Evolutionary conservation across 495 filamentous ascomycete species (phyloP).

Genomic region (Pseudoneurospora amorphoporcata): DNA sequence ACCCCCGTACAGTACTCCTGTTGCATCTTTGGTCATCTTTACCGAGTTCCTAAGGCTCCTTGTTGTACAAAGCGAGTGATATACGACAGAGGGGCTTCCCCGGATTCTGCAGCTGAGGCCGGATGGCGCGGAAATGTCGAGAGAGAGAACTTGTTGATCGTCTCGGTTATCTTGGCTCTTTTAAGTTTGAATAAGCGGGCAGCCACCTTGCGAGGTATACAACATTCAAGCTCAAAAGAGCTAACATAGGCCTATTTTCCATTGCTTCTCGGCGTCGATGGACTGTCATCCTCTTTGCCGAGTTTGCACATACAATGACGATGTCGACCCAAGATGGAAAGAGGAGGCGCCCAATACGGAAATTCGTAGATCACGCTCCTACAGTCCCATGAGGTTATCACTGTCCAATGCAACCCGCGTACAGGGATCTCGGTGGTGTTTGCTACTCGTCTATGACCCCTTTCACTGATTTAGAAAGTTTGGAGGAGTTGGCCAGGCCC

Average conservation of each 20-base stretch:
- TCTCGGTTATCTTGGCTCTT: neutral
- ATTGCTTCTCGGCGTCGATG: neutral
- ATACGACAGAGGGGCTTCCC: neutral
- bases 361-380: neutral
- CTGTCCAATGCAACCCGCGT: neutral
- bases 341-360: neutral
- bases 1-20: neutral
- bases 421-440: neutral
- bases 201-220: neutral
- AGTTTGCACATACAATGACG: neutral
- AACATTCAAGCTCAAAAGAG: neutral
- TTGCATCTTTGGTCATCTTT: neutral
- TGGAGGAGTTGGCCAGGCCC: neutral
- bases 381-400: neutral
- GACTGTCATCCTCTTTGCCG: neutral
- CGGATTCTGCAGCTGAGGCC: neutral
- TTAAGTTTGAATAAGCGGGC: neutral
- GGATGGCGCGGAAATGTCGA: neutral
- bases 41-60: neutral
- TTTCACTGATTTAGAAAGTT: neutral
- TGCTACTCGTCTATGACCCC: neutral
- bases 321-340: neutral
- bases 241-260: neutral
- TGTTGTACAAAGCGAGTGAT: neutral
- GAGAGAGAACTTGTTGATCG: neutral